phyloP scores from a whole-genome alignment of 192 early-diverging fungal genomes.

The Paraglomus occultum region DNA sequence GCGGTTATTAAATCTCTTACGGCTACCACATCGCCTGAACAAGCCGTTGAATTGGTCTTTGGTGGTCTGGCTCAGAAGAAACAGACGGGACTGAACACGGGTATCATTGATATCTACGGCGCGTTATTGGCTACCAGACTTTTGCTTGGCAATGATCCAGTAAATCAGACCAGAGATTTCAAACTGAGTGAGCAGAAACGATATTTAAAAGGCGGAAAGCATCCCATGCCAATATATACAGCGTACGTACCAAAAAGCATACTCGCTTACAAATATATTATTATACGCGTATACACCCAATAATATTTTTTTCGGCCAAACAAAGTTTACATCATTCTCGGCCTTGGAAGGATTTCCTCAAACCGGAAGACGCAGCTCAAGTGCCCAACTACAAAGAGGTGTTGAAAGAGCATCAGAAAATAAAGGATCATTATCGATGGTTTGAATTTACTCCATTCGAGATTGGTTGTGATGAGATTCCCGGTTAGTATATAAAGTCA shows the following conservation, averaged over 20 bases:
- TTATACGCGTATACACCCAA: not conserved
- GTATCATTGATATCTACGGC: slow-evolving; percentile 59
- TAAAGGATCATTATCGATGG: slow-evolving; percentile 62
- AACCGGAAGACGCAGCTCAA: slow-evolving; percentile 6
- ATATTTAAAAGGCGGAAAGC: slow-evolving; percentile 54
- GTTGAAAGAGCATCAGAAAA: slow-evolving; percentile 26
- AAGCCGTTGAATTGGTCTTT: slow-evolving; percentile 42
- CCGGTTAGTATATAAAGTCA: slow-evolving; percentile 37
- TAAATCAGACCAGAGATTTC: slow-evolving; percentile 44
- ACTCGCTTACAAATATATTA: not conserved
- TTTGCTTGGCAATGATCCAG: slow-evolving; percentile 38
- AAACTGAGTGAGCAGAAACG: slow-evolving; percentile 53
- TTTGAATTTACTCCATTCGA: slow-evolving; percentile 82
- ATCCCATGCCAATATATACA: slow-evolving; percentile 80
- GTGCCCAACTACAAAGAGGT: slow-evolving; percentile 39
- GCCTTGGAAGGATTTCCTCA: slow-evolving; percentile 41
- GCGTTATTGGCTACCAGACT: slow-evolving; percentile 47
- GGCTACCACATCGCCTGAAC: slow-evolving; percentile 33
- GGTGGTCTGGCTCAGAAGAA: slow-evolving; percentile 44
- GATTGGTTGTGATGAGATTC: slow-evolving; percentile 72
- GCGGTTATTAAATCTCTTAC: slow-evolving; percentile 32
- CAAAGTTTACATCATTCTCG: slow-evolving; percentile 59
- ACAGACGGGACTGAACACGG: slow-evolving; percentile 30
- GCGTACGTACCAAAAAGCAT: slow-evolving; percentile 30
- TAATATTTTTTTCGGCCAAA: not conserved